Conservation (phyloP, 352 stramenopile genomes). For the Phytophthora sp. region DNA sequence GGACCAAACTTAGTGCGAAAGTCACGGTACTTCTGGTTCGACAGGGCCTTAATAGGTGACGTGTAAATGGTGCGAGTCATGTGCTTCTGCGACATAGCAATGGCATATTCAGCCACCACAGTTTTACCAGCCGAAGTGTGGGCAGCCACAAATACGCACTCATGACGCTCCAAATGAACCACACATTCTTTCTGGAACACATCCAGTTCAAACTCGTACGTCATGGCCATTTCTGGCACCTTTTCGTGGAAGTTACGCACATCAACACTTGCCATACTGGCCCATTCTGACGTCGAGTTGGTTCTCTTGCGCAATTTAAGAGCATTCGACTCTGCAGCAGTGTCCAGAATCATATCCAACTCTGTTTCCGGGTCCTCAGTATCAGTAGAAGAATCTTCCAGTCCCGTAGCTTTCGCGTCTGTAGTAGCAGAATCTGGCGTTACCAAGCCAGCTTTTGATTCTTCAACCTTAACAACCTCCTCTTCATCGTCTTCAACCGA, state of each 20-base stretch:
- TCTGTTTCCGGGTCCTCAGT: slow-evolving; percentile 52
- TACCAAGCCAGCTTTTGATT: too few relatives aligned
- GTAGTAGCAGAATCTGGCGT: too few relatives aligned
- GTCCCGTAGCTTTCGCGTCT: not conserved
- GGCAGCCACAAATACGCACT: slow-evolving; percentile 96
- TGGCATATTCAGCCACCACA: slow-evolving; percentile 98
- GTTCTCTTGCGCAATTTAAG: slow-evolving; percentile 29
- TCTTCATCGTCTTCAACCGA: slow-evolving; percentile 45
- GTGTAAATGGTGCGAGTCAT: slow-evolving; percentile 97
- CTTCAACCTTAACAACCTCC: slow-evolving; percentile 15
- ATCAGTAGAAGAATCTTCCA: not conserved
- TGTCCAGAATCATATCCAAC: slow-evolving; percentile 58
- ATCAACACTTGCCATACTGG: slow-evolving; percentile 69
- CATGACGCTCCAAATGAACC: slow-evolving; percentile 92
- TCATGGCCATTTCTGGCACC: slow-evolving; percentile 83
- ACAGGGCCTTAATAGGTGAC: slow-evolving; percentile 98
- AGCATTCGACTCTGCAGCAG: slow-evolving; percentile 9
- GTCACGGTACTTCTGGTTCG: slow-evolving; percentile 99
- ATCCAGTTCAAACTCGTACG: slow-evolving; percentile 92
- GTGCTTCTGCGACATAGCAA: slow-evolving; percentile 93
- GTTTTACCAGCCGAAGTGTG: slow-evolving; percentile 99
- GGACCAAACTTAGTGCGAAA: slow-evolving; percentile 94
- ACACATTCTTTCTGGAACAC: slow-evolving; percentile 98
- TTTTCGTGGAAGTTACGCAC: slow-evolving; percentile 87
- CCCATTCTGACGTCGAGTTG: slow-evolving; percentile 60